Conservation (phyloP, 2,329 filamentous ascomycete species). For the Fusarium abutilonis region DNA sequence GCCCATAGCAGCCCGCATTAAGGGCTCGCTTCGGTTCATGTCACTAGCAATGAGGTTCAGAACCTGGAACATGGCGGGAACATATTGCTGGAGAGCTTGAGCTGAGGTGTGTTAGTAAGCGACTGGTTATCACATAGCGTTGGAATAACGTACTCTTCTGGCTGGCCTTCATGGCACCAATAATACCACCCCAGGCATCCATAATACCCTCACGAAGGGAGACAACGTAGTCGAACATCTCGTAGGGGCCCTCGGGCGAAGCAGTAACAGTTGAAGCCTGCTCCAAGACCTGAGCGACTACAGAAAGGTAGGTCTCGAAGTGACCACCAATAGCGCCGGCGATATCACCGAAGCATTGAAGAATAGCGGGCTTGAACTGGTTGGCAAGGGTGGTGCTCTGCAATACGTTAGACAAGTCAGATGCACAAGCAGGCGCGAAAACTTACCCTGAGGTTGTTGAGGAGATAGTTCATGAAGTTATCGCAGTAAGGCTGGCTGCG, state of each 20-base stretch:
- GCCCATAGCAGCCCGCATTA: slow-evolving; percentile 95
- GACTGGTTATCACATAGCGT: not conserved
- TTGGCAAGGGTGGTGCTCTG: slow-evolving; percentile 88
- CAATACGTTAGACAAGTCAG: slow-evolving; percentile 23
- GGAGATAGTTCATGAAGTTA: slow-evolving; percentile 95
- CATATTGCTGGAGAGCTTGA: slow-evolving; percentile 76
- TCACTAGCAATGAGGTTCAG: slow-evolving; percentile 84
- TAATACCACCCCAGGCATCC: slow-evolving; percentile 98
- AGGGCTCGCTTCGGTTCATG: slow-evolving; percentile 86
- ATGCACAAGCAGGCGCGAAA: not conserved
- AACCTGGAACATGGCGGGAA: slow-evolving; percentile 87
- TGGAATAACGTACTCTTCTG: slow-evolving; percentile 71
- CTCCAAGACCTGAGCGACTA: slow-evolving; percentile 93
- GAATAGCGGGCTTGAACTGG: slow-evolving; percentile 96
- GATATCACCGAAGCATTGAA: slow-evolving; percentile 98
- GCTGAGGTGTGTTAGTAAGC: slow-evolving; percentile 59
- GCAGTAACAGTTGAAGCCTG: slow-evolving; percentile 88
- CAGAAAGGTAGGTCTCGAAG: slow-evolving; percentile 91
- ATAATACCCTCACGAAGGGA: slow-evolving; percentile 97
- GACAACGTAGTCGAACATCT: slow-evolving; percentile 97
- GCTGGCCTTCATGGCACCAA: slow-evolving; percentile 89
- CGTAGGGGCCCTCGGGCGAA: slow-evolving; percentile 82
- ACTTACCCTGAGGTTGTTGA: slow-evolving; percentile 86
- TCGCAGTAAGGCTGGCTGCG: slow-evolving; percentile 96
- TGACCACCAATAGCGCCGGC: slow-evolving; percentile 90